Conservation (phyloP, 2,329 filamentous ascomycete genomes). For the Metarhizium humberi region DNA sequence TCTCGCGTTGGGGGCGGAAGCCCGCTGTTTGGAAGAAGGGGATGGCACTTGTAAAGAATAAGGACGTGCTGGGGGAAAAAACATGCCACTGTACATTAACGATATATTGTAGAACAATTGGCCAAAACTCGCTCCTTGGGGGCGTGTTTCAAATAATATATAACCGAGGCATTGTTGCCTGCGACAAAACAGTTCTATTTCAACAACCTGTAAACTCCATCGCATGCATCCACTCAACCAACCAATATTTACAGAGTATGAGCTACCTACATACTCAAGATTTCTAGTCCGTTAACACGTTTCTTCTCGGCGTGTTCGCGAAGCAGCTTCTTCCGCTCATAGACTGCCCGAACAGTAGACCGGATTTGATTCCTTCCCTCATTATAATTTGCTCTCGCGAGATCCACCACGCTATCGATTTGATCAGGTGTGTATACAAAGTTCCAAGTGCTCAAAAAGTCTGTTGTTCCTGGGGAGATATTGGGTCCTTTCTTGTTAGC, state of each 20-base stretch:
- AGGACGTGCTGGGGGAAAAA: background rate
- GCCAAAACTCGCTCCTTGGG: background rate
- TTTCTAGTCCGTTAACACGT: constrained; percentile 20
- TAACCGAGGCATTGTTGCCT: background rate
- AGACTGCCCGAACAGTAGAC: constrained; percentile 75
- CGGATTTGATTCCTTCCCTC: constrained; percentile 74
- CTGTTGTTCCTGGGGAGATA: constrained; percentile 73
- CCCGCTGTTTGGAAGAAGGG: no score
- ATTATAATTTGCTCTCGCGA: constrained; percentile 79
- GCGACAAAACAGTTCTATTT: background rate
- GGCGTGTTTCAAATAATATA: background rate
- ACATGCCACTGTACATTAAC: constrained; percentile 25
- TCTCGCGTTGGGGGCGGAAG: background rate
- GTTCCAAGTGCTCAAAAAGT: constrained; percentile 96
- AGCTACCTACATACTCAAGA: constrained; percentile 15
- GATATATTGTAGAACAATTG: constrained; percentile 27
- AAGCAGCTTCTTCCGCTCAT: constrained; percentile 75
- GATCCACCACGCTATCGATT: constrained; percentile 71
- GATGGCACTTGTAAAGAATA: background rate
- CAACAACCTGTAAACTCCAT: background rate
- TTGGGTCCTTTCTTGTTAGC: constrained; percentile 70
- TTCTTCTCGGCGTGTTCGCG: constrained; percentile 45
- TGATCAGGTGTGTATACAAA: constrained; percentile 91
- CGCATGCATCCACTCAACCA: background rate
- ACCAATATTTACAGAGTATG: background rate